phyloP scores from a whole-genome alignment of 768 basidiomycete genomes.

The Mycena metata region DNA sequence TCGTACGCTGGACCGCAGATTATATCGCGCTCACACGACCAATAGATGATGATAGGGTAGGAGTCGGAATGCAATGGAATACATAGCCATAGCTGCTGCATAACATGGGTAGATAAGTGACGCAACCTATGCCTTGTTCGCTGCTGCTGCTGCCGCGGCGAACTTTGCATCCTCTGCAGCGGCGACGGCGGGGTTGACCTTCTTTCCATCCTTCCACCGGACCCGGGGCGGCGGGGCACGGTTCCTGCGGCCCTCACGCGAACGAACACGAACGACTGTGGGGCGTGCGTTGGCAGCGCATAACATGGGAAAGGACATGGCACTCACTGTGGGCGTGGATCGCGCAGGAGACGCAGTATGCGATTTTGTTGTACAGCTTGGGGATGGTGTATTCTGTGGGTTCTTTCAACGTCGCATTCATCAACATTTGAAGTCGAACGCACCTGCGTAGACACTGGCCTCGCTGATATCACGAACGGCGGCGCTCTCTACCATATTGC shows the following conservation, averaged over 20 bases:
- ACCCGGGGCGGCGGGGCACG: slow-evolving; percentile 96
- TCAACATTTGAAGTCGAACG: slow-evolving; percentile 42
- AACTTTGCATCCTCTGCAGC: slow-evolving; percentile 92
- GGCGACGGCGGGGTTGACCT: slow-evolving; percentile 95
- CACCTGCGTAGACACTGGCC: slow-evolving; percentile 92
- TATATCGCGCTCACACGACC: no score
- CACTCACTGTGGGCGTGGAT: slow-evolving; percentile 97
- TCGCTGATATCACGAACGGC: slow-evolving; percentile 98
- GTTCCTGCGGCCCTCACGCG: slow-evolving; percentile 95
- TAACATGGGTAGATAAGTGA: slow-evolving; percentile 4
- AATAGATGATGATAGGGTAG: no score
- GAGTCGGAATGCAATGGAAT: slow-evolving; percentile 33
- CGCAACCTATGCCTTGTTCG: slow-evolving; percentile 56
- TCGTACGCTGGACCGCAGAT: no score
- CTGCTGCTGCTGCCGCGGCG: slow-evolving; percentile 58
- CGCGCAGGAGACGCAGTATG: slow-evolving; percentile 98
- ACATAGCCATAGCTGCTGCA: slow-evolving; percentile 16
- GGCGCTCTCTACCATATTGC: slow-evolving; percentile 99
- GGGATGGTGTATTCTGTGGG: slow-evolving; percentile 93
- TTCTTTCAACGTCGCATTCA: slow-evolving; percentile 6
- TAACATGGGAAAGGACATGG: background rate
- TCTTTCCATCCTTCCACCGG: slow-evolving; percentile 96
- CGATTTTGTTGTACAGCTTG: slow-evolving; percentile 98
- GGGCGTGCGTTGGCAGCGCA: background rate
- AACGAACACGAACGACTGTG: slow-evolving; percentile 98